These are phyloP conservation scores for Eucommia ulmoides DNA, from an alignment of 257 asterid species.

Conservation along the genomic window DNA sequence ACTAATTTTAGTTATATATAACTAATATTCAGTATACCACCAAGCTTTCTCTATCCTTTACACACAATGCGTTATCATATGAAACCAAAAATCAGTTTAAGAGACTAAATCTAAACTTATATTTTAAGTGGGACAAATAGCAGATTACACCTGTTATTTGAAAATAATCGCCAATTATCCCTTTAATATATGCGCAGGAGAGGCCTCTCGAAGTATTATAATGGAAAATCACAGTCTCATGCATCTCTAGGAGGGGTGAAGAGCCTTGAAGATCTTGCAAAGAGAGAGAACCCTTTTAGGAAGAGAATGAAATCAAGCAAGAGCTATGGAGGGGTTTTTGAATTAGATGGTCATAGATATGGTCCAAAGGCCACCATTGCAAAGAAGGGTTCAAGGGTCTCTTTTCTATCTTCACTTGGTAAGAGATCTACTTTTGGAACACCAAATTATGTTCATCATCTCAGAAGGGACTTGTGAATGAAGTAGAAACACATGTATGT, in stretches of 20 bases:
- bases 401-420: not conserved
- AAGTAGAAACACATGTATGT: too few relatives aligned
- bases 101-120: too few relatives aligned
- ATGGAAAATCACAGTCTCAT: slow-evolving; percentile 47
- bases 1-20: too few relatives aligned
- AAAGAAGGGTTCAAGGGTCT: slow-evolving; percentile 26
- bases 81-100: too few relatives aligned
- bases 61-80: too few relatives aligned
- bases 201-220: slow-evolving; percentile 47
- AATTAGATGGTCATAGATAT: slow-evolving; percentile 21
- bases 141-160: too few relatives aligned
- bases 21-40: too few relatives aligned
- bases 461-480: too few relatives aligned
- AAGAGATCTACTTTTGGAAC: not conserved
- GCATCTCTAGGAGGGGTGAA: slow-evolving; percentile 29
- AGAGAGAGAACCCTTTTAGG: slow-evolving; percentile 26
- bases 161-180: too few relatives aligned
- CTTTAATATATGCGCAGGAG: slow-evolving; percentile 33
- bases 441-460: too few relatives aligned
- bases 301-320: slow-evolving; percentile 40
- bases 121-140: too few relatives aligned
- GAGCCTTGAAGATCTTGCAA: slow-evolving; percentile 49
- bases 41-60: too few relatives aligned
- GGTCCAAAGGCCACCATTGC: slow-evolving; percentile 48
- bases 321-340: slow-evolving; percentile 32